Base-by-base conservation (phyloP, 805 yeast genomes). In the Isabelozyma gotoi region DNA sequence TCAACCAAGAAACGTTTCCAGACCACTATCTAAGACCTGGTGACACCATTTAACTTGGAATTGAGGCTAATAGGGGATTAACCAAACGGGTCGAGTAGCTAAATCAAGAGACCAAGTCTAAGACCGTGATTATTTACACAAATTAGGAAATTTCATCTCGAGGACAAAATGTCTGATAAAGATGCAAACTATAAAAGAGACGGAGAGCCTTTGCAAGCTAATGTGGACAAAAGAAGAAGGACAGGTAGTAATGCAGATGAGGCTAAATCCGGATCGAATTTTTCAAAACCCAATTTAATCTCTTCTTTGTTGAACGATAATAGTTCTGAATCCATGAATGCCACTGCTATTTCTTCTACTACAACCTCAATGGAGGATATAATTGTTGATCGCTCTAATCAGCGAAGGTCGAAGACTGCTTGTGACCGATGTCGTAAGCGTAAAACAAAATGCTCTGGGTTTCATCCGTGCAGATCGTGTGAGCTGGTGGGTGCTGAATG, bases 391-490 rank as follows among this genome's bases (percentile, higher is more conserved):
- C n/a, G n/a, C 29, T 10, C n/a, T 33, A 12, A n/a, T 15, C 24
- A 16, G 17, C 36, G 38, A 17, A 46, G 53, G 34, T 43, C 54
- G 4, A 45, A 45, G 32, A 31, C 47, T 3, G 65, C 66, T 2
- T 62, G 67, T 43, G 38, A 46, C 3, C 45, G 64, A 21, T 62
- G 67, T 38, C 44, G 59, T 20, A 39, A 36, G n/a, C 42, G 67
- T n/a, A 62, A 60, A 45, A 57, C 63, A 1, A 57, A 58, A 39
- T 62, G 67, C 36, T 44, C 59, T 2, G 66, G 66, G 1, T 45
- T 42, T 8, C 37, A 36, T 12, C 67, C 67, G 1, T 62, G 67
- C 40, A 41, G 43, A 12, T 19, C 53, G 1, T 62, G 66, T 40
- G 11, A 40, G 4, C 33, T 39, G 3, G 41, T 46, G 2, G 47